A percentile compares a stretch with the other conserved stretches of the same genome.
phyloP scores from a whole-genome alignment of 495 filamentous ascomycete genomes.

The Neurospora sp. region DNA sequence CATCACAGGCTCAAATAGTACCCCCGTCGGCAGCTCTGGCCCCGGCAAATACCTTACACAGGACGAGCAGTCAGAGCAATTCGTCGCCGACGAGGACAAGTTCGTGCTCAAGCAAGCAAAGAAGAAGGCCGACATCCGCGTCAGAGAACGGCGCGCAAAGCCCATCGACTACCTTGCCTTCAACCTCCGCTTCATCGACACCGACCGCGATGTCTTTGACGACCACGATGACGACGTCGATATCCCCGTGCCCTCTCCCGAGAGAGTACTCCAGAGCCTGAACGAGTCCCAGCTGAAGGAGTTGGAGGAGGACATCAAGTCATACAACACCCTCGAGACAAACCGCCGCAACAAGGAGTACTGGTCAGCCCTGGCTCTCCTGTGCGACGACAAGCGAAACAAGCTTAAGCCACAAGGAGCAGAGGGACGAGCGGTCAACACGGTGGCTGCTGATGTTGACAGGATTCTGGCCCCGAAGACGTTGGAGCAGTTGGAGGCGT shows the following conservation, averaged over 20 bases:
- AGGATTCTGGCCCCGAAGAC: conserved; percentile 74
- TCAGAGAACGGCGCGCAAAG: conserved; percentile 85
- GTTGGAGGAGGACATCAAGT: conserved; percentile 76
- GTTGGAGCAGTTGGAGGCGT: conserved; percentile 69
- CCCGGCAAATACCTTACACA: conserved; percentile 32
- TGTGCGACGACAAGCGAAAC: conserved; percentile 69
- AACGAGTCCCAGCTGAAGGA: conserved; percentile 59
- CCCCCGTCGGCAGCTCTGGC: not conserved
- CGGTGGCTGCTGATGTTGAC: conserved; percentile 82
- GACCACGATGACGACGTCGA: conserved; percentile 67
- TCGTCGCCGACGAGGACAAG: conserved; percentile 88
- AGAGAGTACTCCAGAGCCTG: conserved; percentile 61
- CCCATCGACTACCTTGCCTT: conserved; percentile 95
- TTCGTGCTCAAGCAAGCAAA: conserved; percentile 97
- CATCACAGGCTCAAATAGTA: conserved; percentile 1
- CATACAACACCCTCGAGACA: conserved; percentile 71
- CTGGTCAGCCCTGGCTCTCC: conserved; percentile 84
- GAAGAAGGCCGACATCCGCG: conserved; percentile 93
- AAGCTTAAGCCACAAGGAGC: conserved; percentile 47
- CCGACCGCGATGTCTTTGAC: conserved; percentile 66
- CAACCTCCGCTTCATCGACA: conserved; percentile 77
- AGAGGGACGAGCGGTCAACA: conserved; percentile 64
- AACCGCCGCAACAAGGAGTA: conserved; percentile 71
- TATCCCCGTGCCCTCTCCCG: conserved; percentile 71
- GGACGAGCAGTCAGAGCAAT: conserved; percentile 69